Base-by-base conservation (phyloP, 352 stramenopile genomes). In the Phytophthora europaea region DNA sequence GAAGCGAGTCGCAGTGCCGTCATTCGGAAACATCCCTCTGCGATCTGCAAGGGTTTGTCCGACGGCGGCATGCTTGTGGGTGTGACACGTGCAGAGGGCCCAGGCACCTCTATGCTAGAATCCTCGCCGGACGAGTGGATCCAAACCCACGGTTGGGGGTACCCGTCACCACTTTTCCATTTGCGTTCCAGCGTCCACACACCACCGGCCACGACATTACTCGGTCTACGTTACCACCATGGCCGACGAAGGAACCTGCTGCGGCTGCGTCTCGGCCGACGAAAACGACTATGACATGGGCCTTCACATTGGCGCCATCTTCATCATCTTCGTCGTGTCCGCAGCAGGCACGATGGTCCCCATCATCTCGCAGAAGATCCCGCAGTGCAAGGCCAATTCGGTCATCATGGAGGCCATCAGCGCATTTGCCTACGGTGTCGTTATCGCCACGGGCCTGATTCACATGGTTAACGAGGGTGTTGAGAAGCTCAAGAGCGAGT, bases 381-480 rank as follows among this genome's bases (percentile, higher is more conserved):
- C 76, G 31, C 61, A 73, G 12, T 73, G 78, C 26, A 67, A 73
- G 15, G 55, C 72, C 64, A 83, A 82, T n/a, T 80, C 77, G 31
- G 38, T 87, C 18, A 75, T 84, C 28, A 81, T 92, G 65, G 75
- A 88, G 56, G 79, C 78, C 40, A 78, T 91, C 43, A 82, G 86
- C 43, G 74, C 83, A 1, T 89, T 93, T 57, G 83, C 82, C 1
- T 88, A 86, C 66, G 88, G 88, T 52, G 85, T 92, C 5, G 83
- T 95, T 43, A 78, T 94, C 50, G 68, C 79, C 55, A 92, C 87
- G 20, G 81, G 83, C 34, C 77, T 93, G 38, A 91, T 95, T 61
- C 88, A 95, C 78, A 91, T 93, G 78, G 72, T 91, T 33, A 89
- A 79, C 59, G 84, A 91, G 33, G 85, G 78, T 18, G 69, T 87